phyloP scores from a whole-genome alignment of 768 basidiomycete species.

The Rhizopogon vinicolor region DNA sequence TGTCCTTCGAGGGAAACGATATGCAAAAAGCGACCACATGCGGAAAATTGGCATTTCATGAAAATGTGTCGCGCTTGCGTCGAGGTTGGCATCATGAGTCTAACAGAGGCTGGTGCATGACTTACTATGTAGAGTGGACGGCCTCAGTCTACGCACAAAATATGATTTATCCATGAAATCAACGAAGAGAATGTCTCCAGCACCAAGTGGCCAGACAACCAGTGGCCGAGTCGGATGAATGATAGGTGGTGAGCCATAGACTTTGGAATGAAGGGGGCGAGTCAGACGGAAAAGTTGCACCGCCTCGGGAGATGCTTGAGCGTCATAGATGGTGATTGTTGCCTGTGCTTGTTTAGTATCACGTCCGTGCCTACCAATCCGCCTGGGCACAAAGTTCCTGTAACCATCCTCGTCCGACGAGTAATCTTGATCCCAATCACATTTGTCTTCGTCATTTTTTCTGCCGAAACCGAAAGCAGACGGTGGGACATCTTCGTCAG shows the following conservation, averaged over 20 bases:
- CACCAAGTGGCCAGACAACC: conserved; percentile 25
- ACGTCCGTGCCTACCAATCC: conserved; percentile 5
- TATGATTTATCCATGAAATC: conserved; percentile 22
- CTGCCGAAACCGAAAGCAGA: conserved; percentile 6
- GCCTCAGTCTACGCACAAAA: conserved; percentile 20
- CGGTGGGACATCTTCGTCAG: conserved; percentile 4
- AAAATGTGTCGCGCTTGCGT: neutral
- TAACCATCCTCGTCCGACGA: neutral
- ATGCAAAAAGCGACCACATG: neutral
- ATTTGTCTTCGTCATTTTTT: conserved; percentile 5
- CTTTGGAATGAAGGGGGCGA: conserved; percentile 10
- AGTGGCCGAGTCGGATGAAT: conserved; percentile 22
- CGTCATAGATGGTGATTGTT: neutral
- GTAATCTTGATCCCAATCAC: conserved; percentile 3
- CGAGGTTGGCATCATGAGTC: neutral
- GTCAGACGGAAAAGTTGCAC: neutral
- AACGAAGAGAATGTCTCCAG: conserved; percentile 23
- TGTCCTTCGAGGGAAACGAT: neutral
- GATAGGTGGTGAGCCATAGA: conserved; percentile 23
- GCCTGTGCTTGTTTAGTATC: conserved; percentile 7
- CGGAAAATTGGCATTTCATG: neutral
- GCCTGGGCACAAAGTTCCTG: neutral
- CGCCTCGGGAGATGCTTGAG: neutral
- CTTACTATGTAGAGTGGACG: conserved; percentile 22
- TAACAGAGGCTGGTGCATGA: neutral